Percentiles rank a stretch among this genome's conserved stretches.
These are phyloP conservation scores for Mortierella sp. DNA, from an alignment of 371 early-diverging fungal genomes.

Conservation along the genomic window DNA sequence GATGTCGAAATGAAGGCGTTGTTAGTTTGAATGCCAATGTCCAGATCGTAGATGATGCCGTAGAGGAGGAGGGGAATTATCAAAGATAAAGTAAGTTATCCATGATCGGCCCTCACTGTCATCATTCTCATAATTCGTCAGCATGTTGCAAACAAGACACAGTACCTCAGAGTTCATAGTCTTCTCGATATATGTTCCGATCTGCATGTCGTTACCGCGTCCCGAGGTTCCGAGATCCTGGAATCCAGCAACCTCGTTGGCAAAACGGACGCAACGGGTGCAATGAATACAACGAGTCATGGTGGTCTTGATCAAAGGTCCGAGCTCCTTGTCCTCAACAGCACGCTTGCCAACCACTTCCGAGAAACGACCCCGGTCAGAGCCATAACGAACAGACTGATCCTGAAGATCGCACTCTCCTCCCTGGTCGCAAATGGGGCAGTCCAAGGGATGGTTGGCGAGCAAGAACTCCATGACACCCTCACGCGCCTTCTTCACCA, in stretches of 20 bases:
- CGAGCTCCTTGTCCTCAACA: slow-evolving; percentile 95
- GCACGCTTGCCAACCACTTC: slow-evolving; percentile 91
- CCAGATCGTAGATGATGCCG: too few species aligned
- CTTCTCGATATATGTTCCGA: slow-evolving; percentile 92
- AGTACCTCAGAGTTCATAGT: slow-evolving; percentile 82
- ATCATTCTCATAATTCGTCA: slow-evolving; percentile 15
- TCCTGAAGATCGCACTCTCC: slow-evolving; percentile 98
- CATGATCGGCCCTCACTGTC: too few species aligned
- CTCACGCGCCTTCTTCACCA: slow-evolving; percentile 96
- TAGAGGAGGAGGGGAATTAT: background rate
- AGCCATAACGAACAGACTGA: slow-evolving; percentile 94
- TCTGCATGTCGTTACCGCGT: slow-evolving; percentile 96
- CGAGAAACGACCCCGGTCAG: slow-evolving; percentile 89
- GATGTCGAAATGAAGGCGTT: too few species aligned
- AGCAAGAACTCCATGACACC: slow-evolving; percentile 97
- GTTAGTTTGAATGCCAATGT: background rate
- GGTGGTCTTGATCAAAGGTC: slow-evolving; percentile 92
- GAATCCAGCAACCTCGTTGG: slow-evolving; percentile 95
- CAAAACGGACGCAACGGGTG: slow-evolving; percentile 97
- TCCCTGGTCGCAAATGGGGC: slow-evolving; percentile 98
- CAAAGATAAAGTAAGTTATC: too few species aligned
- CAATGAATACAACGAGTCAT: slow-evolving; percentile 99
- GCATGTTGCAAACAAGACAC: background rate
- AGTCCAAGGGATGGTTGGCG: slow-evolving; percentile 97
- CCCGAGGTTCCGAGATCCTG: slow-evolving; percentile 94